phyloP scores from a whole-genome alignment of 768 basidiomycete genomes.

The Pleurotus platypus region DNA sequence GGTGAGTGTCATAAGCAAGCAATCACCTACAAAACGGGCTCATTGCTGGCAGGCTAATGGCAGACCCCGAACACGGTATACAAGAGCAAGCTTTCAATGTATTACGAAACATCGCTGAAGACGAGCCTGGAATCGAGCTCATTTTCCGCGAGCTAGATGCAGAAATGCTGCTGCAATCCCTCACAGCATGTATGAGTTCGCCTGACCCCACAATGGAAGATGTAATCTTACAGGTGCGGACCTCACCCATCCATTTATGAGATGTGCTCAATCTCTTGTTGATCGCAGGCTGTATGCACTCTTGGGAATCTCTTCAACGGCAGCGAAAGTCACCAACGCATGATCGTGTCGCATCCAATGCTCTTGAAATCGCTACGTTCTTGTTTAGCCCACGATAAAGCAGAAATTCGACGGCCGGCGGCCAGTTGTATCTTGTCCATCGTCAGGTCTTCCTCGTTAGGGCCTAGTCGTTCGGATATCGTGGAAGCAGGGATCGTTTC shows the following conservation, averaged over 20 bases:
- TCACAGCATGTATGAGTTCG: constrained; percentile 48
- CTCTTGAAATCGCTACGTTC: constrained; percentile 52
- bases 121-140: constrained; percentile 60
- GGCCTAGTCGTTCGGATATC: constrained; percentile 10
- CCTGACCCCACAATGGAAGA: constrained; percentile 36
- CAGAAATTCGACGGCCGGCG: constrained; percentile 57
- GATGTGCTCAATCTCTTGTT: constrained; percentile 3
- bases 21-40: background rate
- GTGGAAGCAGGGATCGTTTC: constrained; percentile 26
- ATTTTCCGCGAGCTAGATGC: constrained; percentile 52
- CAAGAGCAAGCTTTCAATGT: constrained; percentile 74
- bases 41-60: constrained; percentile 34
- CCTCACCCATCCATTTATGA: background rate
- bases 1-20: constrained; percentile 34
- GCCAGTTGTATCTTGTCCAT: constrained; percentile 59
- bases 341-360: constrained; percentile 46
- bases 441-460: constrained; percentile 33
- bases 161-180: constrained; percentile 37
- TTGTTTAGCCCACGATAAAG: constrained; percentile 56
- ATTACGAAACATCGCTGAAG: constrained; percentile 63
- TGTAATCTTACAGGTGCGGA: constrained; percentile 47
- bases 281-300: constrained; percentile 44
- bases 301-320: constrained; percentile 73
- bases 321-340: constrained; percentile 40
- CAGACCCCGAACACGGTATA: constrained; percentile 48